These are phyloP conservation scores for Rosa lucieae DNA, from an alignment of 306 rosid genomes.

Conservation along the genomic window DNA sequence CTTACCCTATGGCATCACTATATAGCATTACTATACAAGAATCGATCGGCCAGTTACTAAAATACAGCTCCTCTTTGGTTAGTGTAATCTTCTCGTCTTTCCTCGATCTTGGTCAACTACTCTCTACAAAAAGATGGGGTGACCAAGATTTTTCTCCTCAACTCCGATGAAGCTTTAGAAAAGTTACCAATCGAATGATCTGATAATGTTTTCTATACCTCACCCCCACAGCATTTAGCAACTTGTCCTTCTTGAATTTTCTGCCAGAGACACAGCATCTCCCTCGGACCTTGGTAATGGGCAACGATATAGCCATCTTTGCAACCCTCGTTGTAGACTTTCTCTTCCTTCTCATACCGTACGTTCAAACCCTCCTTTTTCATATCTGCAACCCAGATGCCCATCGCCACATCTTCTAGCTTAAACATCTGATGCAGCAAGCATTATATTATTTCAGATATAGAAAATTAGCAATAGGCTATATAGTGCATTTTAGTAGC, in stretches of 20 bases:
- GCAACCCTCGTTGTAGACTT: slow-evolving; percentile 72
- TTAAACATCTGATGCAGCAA: slow-evolving; percentile 76
- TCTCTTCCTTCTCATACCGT: slow-evolving; percentile 66
- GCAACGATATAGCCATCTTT: slow-evolving; percentile 89
- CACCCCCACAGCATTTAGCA: slow-evolving; percentile 70
- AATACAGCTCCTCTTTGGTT: slow-evolving; percentile 5
- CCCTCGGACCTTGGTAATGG: slow-evolving; percentile 97
- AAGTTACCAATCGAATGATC: background rate
- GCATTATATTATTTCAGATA: slow-evolving; percentile 29
- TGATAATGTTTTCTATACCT: slow-evolving; percentile 21
- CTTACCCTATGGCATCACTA: background rate
- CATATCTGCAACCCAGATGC: slow-evolving; percentile 92
- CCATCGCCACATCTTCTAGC: slow-evolving; percentile 99
- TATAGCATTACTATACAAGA: slow-evolving; percentile 7
- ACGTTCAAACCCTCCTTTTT: slow-evolving; percentile 64
- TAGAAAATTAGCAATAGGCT: background rate
- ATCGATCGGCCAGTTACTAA: background rate
- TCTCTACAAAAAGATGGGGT: slow-evolving; percentile 13
- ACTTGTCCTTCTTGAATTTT: slow-evolving; percentile 71
- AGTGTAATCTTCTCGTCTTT: slow-evolving; percentile 8
- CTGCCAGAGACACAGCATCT: slow-evolving; percentile 95
- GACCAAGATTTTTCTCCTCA: slow-evolving; percentile 21
- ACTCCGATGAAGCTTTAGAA: slow-evolving; percentile 5
- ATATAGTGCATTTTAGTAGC: background rate
- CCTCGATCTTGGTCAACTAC: slow-evolving; percentile 9